A percentile compares a stretch with the other conserved stretches of the same genome.
phyloP scores from a whole-genome alignment of 1,284 basidiomycete species.

The Ustilago vetiveriae region DNA sequence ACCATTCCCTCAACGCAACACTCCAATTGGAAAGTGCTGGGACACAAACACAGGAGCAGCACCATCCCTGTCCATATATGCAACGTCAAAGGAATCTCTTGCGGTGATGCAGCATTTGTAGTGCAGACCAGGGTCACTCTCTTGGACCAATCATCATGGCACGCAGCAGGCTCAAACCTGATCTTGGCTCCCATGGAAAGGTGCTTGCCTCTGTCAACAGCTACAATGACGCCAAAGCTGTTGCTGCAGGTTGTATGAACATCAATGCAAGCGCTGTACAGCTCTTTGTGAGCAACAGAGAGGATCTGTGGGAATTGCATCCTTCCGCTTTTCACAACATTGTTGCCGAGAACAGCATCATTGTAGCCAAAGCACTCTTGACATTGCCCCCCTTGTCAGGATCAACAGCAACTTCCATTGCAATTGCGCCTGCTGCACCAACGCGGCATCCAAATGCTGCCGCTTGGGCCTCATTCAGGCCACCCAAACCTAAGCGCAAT shows the following conservation, averaged over 20 bases:
- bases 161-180: constrained; percentile 43
- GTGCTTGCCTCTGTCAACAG: constrained; percentile 33
- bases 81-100: too few relatives aligned
- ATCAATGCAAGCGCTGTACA: constrained; percentile 12
- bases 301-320: constrained; percentile 45
- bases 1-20: too few relatives aligned
- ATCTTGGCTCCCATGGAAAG: constrained; percentile 40
- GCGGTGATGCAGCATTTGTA: too few relatives aligned
- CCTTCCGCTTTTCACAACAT: constrained; percentile 41
- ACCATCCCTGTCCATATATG: too few relatives aligned
- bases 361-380: constrained; percentile 18
- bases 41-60: too few relatives aligned
- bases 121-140: too few relatives aligned
- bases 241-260: constrained; percentile 31
- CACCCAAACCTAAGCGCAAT: too few relatives aligned
- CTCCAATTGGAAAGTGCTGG: too few relatives aligned
- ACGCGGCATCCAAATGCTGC: too few relatives aligned
- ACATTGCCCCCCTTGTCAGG: neutral
- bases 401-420: neutral
- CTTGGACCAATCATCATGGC: too few relatives aligned
- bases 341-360: constrained; percentile 32
- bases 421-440: neutral
- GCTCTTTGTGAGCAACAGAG: constrained; percentile 34
- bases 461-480: too few relatives aligned
- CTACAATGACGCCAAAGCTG: constrained; percentile 29